A percentile compares a stretch with the other conserved stretches of the same genome.
Conservation (phyloP, 768 basidiomycete genomes). For the Mycena haematopus region DNA sequence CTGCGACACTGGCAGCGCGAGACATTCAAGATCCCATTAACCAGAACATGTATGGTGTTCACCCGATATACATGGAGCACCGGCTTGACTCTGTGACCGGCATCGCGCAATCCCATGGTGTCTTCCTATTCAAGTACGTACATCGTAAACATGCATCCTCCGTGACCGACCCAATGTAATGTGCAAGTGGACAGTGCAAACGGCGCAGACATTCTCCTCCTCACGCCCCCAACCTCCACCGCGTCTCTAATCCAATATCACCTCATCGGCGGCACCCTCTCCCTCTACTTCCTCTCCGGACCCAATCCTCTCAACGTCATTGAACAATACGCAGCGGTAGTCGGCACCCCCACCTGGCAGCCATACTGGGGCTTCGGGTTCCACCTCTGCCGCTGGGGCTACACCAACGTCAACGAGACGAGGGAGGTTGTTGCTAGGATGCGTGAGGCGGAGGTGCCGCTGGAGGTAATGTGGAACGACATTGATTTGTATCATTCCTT, state of each 20-base stretch:
- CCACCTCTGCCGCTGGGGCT: constrained; percentile 67
- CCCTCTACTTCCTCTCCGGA: constrained; percentile 81
- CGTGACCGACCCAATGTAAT: too few species aligned
- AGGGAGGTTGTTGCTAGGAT: constrained; percentile 51
- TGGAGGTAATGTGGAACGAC: constrained; percentile 87
- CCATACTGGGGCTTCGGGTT: constrained; percentile 82
- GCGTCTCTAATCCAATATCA: constrained; percentile 75
- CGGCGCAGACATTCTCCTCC: constrained; percentile 73
- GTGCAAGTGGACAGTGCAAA: not conserved
- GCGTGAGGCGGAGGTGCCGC: constrained; percentile 75
- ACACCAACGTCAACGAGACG: constrained; percentile 38
- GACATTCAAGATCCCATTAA: constrained; percentile 69
- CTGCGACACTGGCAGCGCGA: constrained; percentile 39
- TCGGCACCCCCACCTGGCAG: constrained; percentile 74
- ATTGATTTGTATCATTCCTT: constrained; percentile 75
- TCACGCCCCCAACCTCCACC: constrained; percentile 60
- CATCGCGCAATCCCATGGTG: constrained; percentile 71
- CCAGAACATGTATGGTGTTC: constrained; percentile 75
- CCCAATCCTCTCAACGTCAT: constrained; percentile 63
- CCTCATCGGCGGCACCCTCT: constrained; percentile 74
- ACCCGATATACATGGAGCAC: constrained; percentile 77
- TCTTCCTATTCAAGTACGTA: constrained; percentile 71
- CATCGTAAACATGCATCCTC: not conserved
- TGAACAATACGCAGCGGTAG: constrained; percentile 71
- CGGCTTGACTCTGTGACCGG: constrained; percentile 59